A percentile compares a stretch with the other conserved stretches of the same genome.
These are phyloP conservation scores for Colletotrichum horii DNA, from an alignment of 2,329 filamentous ascomycete species.

Conservation along the genomic window DNA sequence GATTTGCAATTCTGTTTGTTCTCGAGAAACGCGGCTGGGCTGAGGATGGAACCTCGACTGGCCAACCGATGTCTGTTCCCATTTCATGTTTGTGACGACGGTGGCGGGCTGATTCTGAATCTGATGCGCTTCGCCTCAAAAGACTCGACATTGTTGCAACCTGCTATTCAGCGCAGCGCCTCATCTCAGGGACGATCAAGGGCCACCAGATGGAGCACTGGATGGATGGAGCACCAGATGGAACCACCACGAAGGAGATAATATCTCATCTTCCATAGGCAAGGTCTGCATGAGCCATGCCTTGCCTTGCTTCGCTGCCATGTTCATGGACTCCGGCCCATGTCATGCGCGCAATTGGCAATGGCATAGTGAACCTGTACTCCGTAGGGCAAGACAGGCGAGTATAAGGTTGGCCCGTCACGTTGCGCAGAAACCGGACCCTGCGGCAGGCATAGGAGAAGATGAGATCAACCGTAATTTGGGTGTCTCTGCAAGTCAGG, in stretches of 20 bases:
- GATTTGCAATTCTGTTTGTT: constrained; percentile 7
- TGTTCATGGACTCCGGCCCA: neutral
- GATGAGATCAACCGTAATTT: constrained; percentile 10
- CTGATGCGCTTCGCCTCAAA: constrained; percentile 1
- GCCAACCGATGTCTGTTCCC: neutral
- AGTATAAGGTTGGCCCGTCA: neutral
- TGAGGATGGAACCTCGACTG: neutral
- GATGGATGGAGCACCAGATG: neutral
- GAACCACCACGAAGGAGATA: neutral
- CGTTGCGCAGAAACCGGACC: neutral
- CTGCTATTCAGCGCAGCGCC: neutral
- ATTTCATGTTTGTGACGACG: neutral
- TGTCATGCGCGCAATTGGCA: neutral
- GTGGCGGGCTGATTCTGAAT: neutral
- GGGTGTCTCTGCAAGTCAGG: neutral
- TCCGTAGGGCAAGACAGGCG: neutral
- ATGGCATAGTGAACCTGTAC: neutral
- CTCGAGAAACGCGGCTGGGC: neutral
- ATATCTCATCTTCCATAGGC: neutral
- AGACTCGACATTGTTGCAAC: neutral
- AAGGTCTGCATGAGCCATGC: neutral
- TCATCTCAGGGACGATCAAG: neutral
- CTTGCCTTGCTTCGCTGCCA: neutral
- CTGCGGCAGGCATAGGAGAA: neutral
- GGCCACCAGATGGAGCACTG: neutral